Percentiles rank a stretch among this genome's conserved stretches.
phyloP scores from a whole-genome alignment of 2,329 filamentous ascomycete species.

The Myriangium duriaei region DNA sequence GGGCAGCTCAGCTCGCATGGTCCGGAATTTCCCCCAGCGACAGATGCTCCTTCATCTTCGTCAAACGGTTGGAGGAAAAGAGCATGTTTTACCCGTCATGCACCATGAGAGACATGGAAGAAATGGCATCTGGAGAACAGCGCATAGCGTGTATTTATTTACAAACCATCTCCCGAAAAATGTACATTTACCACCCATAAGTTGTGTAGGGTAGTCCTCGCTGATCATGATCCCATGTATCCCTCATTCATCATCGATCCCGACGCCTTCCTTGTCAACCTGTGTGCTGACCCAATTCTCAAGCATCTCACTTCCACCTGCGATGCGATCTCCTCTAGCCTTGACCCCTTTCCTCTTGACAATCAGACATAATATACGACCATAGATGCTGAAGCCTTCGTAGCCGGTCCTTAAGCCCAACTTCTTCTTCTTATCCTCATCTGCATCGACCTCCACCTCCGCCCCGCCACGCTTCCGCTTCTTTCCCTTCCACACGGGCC shows the following conservation, averaged over 20 bases:
- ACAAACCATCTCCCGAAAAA: no score
- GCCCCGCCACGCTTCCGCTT: constrained; percentile 17
- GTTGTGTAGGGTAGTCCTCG: no score
- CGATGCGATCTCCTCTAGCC: constrained; percentile 14
- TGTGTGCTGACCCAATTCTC: constrained; percentile 29
- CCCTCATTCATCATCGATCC: constrained; percentile 6
- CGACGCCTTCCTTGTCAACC: constrained; percentile 10
- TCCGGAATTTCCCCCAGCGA: no score
- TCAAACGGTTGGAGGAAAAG: no score
- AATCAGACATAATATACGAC: constrained; percentile 80
- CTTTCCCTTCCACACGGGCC: constrained; percentile 16
- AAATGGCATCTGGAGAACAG: no score
- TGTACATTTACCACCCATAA: no score
- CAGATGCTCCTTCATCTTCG: no score
- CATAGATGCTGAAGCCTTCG: constrained; percentile 92
- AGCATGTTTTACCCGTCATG: no score
- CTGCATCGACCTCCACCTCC: constrained; percentile 13
- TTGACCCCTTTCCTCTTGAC: constrained; percentile 57
- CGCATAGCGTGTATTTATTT: no score
- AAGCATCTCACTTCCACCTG: constrained; percentile 25
- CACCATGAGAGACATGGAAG: no score
- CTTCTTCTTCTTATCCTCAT: constrained; percentile 74
- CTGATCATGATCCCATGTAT: no score
- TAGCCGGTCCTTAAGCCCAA: constrained; percentile 74
- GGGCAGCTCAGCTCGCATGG: no score